Evolutionary conservation across 495 filamentous ascomycete genomes (phyloP), one percentile per base, ranked within the genome.

Genomic region (Penicillium soppii): DNA sequence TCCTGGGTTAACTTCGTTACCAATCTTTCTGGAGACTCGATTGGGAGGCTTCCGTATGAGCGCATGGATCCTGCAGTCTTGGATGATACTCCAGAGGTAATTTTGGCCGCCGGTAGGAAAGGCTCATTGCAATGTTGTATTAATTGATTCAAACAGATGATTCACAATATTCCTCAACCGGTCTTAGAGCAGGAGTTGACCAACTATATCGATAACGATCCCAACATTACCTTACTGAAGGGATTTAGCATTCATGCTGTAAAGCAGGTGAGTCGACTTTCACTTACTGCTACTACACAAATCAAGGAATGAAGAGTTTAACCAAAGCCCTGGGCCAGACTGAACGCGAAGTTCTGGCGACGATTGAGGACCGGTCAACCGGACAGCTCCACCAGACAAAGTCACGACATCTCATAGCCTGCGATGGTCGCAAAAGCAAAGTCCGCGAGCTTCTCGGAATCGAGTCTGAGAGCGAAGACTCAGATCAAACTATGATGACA

Each of bases 401-500:
- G 17, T 65, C 55, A 2, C 55, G 35, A 7, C 54, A 69, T 49
- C 49, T 73, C 1, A 56, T 74, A n/a, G 69, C 54, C 4, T 74
- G 71, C 33, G 69, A 75, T 55, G 66, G 66, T 6, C 61, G 53
- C 2, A 75, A 57, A 53, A 75, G 72, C 37, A 48, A 50, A 25
- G 70, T 75, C 9, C 53, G 72, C 38, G 42, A 53, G 10, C 38
- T 52, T 26, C 48, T 75, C 5, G 60, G 60, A 0, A 63, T 75
- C 10, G 50, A 61, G 17, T 63, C 62, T 47, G 70, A 75, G 26
- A 70, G 70, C 27, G 72, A 71, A 43, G 69, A 68, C 27, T 43
- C 53, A 65, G 68, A 68, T 45, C 61, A 75, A 37, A 69, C 65
- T 1, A 75, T 75, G 72, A 73, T 75, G 72, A 75, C 72, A 6